These are phyloP conservation scores for Cercospora sp. DNA, from an alignment of 2,329 filamentous ascomycete species.

Conservation along the genomic window DNA sequence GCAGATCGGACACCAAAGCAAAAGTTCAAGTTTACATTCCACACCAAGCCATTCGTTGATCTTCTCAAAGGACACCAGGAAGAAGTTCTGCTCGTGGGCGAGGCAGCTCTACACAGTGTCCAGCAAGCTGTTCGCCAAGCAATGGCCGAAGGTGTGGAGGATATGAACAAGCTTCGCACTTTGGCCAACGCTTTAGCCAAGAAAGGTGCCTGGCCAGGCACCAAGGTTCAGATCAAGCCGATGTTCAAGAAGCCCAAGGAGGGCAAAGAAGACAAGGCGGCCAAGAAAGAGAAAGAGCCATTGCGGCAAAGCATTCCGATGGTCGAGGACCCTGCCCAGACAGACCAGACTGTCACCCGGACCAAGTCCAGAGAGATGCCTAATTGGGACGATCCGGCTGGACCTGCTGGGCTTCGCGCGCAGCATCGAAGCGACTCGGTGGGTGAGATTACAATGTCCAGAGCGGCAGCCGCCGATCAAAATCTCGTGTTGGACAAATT, in stretches of 20 bases:
- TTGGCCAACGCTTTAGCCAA: slow-evolving; percentile 85
- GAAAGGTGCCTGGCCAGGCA: slow-evolving; percentile 91
- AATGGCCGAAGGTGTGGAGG: slow-evolving; percentile 75
- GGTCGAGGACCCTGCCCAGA: slow-evolving; percentile 13
- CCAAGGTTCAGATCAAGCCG: slow-evolving; percentile 98
- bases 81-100: slow-evolving; percentile 90
- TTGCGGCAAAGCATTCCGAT: slow-evolving; percentile 21
- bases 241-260: slow-evolving; percentile 89
- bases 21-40: slow-evolving; percentile 99
- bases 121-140: slow-evolving; percentile 83
- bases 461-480: slow-evolving; percentile 90
- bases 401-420: slow-evolving; percentile 46
- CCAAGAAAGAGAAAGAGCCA: slow-evolving; percentile 57
- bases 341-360: not conserved
- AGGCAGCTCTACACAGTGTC: slow-evolving; percentile 84
- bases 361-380: slow-evolving; percentile 8
- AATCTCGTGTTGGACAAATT: slow-evolving; percentile 92
- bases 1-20: slow-evolving; percentile 97
- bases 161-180: slow-evolving; percentile 78
- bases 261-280: slow-evolving; percentile 17
- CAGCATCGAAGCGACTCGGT: slow-evolving; percentile 77
- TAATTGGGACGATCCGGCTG: slow-evolving; percentile 31
- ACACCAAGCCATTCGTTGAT: slow-evolving; percentile 93
- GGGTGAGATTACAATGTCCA: slow-evolving; percentile 86
- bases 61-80: slow-evolving; percentile 93